phyloP scores from a whole-genome alignment of 176 grass and related monocot genomes.

The Guadua angustifolia region DNA sequence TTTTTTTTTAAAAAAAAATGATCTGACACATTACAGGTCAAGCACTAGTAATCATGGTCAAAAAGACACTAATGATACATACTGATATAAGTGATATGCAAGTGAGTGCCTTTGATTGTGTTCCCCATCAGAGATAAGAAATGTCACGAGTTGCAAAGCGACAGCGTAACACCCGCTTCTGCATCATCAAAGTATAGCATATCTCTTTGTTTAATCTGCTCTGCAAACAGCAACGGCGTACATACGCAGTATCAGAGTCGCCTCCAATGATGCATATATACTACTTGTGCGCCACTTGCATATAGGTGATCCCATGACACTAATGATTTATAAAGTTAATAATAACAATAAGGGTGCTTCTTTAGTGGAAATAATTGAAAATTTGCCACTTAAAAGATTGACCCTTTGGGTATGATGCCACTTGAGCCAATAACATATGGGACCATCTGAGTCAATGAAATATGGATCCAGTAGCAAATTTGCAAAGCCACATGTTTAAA shows the following conservation, averaged over 20 bases:
- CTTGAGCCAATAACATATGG: too few species aligned
- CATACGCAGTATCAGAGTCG: too few species aligned
- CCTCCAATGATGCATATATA: too few species aligned
- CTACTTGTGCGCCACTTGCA: neutral
- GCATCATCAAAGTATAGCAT: neutral
- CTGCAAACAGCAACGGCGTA: too few species aligned
- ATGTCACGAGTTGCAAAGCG: constrained; percentile 51
- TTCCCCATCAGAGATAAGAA: constrained; percentile 37
- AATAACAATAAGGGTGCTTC: neutral
- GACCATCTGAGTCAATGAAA: too few species aligned
- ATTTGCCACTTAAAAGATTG: too few species aligned
- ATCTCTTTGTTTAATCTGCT: constrained; percentile 13
- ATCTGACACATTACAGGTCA: constrained; percentile 46
- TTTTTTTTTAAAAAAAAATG: neutral
- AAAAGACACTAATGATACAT: constrained; percentile 32
- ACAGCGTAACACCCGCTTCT: constrained; percentile 33
- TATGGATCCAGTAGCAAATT: too few species aligned
- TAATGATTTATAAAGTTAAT: neutral
- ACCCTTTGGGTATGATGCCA: too few species aligned
- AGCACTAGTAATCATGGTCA: constrained; percentile 49
- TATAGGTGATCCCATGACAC: neutral
- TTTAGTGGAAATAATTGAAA: too few species aligned
- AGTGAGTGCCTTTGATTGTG: constrained; percentile 39
- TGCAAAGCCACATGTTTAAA: too few species aligned
- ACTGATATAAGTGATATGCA: constrained; percentile 3